Base-by-base conservation (phyloP, 805 yeast genomes). In the Sporopachydermia lactativora region DNA sequence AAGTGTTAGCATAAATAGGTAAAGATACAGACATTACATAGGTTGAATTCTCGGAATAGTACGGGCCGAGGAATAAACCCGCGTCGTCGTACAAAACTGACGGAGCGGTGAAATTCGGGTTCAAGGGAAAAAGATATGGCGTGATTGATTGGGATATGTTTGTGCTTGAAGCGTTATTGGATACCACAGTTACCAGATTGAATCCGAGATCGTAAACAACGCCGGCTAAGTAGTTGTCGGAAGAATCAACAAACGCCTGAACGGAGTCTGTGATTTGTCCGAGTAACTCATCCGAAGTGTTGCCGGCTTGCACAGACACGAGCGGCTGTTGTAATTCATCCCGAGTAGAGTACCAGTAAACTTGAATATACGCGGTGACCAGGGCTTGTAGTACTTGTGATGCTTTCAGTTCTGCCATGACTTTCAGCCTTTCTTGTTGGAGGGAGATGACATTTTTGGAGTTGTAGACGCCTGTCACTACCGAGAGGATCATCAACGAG, bases 331-430 rank as follows among this genome's bases (percentile, higher is more conserved):
- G 78, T 5, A 86, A 53, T 1, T 77, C 57, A 43, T 75, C 81
- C 48, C 77, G 68, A 3, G 74, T 64, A 1, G 83, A 61, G 5
- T 85, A 60, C 64, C 81, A 76, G 42, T 69, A 68, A 2, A 77
- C 70, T 56, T 84, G 94, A 52, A 77, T 81, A 54, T 75, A 78
- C 18, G 73, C 62, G 45, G 66, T 70, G 43, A 71, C 71, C 43
- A 82, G 61, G 35, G 74, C 70, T 58, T 84, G 95, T 41, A 68
- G 70, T 15, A 85, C 64, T 56, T 86, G 95, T 0, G 88, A 71
- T 0, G 89, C 75, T 56, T 84, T 85, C 42, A 86, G 62, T 55
- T 81, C 81, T 2, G 95, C 81, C 15, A 85, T 81, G 36, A 83
- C 83, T 49, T 72, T 73, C 17, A 86, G 61, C 42, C 86, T 70